Evolutionary conservation across 2,329 filamentous ascomycete genomes (phyloP), one percentile per base, ranked within the genome.

Genomic region (Xylariaceae sp.): DNA sequence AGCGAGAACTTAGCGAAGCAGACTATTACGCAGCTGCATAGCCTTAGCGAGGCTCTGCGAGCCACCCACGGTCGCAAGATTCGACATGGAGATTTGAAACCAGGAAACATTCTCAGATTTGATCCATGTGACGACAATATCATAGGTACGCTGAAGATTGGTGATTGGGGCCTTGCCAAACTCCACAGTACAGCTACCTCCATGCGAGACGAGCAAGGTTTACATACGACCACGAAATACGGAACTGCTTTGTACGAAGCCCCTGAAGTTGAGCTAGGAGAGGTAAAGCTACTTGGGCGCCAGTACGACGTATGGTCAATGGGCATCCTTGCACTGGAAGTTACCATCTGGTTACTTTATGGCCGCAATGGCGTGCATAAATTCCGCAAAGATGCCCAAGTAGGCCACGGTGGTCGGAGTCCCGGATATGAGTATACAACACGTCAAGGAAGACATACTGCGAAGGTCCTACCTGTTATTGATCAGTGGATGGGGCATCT

Each of bases 11-110:
- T 36, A 10, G 14, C 14, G 33, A 10, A 36, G 10, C 10, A 36
- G 10, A 14, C 14, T 36, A 36, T 36, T 36, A 36, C 10, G 33
- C 33, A 36, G 33, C 14, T 36, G 33, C 33, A 36, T 14, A 14
- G 33, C 14, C 33, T 36, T 36, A 14, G 10, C 16, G 10, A 9
- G 11, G n/a, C 14, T 54, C 7, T 54, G 51, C 49, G 44, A 42
- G 12, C 39, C 34, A 13, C 51, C 47, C 48, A 36, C 14, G 33
- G 10, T 10, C 10, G 10, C 33, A 36, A 42, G 10, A 42, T 42
- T 11, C 40, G 40, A 19, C 40, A 42, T 42, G 40, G 40, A 10
- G 40, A 42, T 16, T 16, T 42, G 18, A 42, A 42, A 19, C 40
- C 40, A 10, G 10, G 9, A 9, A 42, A 42, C 40, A 17, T 42